Evolutionary conservation across 371 early-diverging fungal species (phyloP).

Genomic region (Apophysomyces trapeziformis): DNA sequence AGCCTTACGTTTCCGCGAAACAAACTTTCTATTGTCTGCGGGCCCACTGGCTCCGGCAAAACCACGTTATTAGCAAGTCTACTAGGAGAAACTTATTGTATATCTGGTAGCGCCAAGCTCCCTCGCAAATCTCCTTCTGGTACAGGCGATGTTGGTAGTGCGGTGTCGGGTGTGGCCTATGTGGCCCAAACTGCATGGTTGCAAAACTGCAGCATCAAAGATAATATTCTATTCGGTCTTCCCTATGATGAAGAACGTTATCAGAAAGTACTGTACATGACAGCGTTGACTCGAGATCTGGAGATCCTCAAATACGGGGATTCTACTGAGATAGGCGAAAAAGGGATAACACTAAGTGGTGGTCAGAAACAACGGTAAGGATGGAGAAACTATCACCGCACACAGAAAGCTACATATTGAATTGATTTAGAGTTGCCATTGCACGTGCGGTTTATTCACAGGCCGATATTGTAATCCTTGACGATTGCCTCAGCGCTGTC

Average conservation of each 20-base stretch:
- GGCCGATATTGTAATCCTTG: constrained; percentile 70
- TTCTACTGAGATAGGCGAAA: constrained; percentile 88
- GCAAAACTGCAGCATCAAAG: constrained; percentile 77
- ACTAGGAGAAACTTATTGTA: constrained; percentile 58
- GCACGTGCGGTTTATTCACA: constrained; percentile 82
- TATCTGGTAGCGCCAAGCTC: constrained; percentile 47
- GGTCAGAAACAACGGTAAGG: constrained; percentile 79
- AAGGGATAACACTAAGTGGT: constrained; percentile 87
- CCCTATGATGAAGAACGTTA: constrained; percentile 70
- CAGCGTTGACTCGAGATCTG: constrained; percentile 81
- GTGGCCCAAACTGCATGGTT: constrained; percentile 86
- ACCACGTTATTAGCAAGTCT: constrained; percentile 74
- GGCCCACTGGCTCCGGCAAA: constrained; percentile 83
- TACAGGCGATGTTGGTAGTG: constrained; percentile 31
- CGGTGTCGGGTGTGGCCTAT: constrained; percentile 69
- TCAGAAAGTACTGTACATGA: constrained; percentile 63
- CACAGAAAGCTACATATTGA: constrained; percentile 23
- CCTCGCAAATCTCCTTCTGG: constrained; percentile 39
- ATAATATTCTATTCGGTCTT: constrained; percentile 85
- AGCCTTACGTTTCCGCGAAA: constrained; percentile 62
- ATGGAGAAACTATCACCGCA: constrained; percentile 25
- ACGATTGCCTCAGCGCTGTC: constrained; percentile 83
- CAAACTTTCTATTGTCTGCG: constrained; percentile 77
- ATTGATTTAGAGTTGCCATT: constrained; percentile 56
- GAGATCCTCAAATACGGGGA: constrained; percentile 84